Conservation (phyloP, 768 basidiomycete genomes). For the Russula virescens region DNA sequence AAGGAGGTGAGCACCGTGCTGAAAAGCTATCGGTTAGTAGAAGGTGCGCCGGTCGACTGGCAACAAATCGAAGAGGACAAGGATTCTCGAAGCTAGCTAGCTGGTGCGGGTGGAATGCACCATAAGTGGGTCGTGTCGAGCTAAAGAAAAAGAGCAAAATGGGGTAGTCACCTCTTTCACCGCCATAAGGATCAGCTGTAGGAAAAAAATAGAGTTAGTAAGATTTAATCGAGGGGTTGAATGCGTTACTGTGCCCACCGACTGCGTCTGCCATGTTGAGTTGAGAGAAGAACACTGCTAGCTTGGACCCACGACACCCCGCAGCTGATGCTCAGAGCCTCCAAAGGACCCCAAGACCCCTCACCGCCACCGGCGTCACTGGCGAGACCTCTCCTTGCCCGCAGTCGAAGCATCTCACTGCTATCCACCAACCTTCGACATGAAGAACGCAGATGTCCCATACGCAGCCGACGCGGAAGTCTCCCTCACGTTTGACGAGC, state of each 20-base stretch:
- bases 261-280: constrained; percentile 18
- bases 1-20: constrained; percentile 22
- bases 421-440: not conserved
- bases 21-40: constrained; percentile 16
- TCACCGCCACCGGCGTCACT: not conserved
- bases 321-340: not conserved
- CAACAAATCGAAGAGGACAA: constrained; percentile 21
- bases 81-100: constrained; percentile 25
- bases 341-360: constrained; percentile 5
- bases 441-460: constrained; percentile 77
- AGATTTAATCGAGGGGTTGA: not conserved
- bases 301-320: constrained; percentile 16
- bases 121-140: constrained; percentile 26
- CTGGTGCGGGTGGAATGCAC: constrained; percentile 27
- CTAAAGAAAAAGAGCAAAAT: constrained; percentile 17
- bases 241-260: not conserved
- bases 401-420: not conserved
- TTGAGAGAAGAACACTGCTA: not conserved
- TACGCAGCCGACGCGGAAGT: constrained; percentile 94
- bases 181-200: not conserved
- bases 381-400: not conserved
- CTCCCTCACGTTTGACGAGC: constrained; percentile 82
- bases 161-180: constrained; percentile 22
- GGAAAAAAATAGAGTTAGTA: not conserved
- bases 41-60: constrained; percentile 17